These are phyloP conservation scores for Ogataea pignaliae DNA, from an alignment of 805 yeast genomes.

Conservation along the genomic window DNA sequence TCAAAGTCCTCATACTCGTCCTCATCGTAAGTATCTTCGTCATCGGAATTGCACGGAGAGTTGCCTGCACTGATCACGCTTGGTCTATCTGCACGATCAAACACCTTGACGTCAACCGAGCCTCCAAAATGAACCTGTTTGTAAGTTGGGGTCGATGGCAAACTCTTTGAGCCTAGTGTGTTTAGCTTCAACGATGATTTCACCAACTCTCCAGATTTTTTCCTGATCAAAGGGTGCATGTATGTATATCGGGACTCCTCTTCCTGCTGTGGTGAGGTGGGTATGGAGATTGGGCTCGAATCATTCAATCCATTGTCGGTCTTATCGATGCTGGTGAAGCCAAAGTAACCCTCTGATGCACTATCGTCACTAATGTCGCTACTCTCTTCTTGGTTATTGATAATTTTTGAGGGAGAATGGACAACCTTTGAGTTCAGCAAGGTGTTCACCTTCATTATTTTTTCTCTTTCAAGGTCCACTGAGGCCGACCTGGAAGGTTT, in stretches of 20 bases:
- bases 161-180: constrained; percentile 30
- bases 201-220: constrained; percentile 84
- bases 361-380: neutral
- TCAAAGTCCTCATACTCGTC: constrained; percentile 23
- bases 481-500: constrained; percentile 29
- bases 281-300: constrained; percentile 1
- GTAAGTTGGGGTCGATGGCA: constrained; percentile 54
- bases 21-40: constrained; percentile 29
- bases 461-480: constrained; percentile 16
- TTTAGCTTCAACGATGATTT: constrained; percentile 63
- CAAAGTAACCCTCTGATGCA: neutral
- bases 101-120: constrained; percentile 65
- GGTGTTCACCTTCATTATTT: constrained; percentile 30
- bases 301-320: neutral
- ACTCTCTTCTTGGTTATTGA: no score
- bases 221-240: constrained; percentile 51
- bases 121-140: constrained; percentile 86
- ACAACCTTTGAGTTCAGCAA: constrained; percentile 18
- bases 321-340: neutral
- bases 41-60: constrained; percentile 45
- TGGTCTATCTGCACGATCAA: constrained; percentile 70
- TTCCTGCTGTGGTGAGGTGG: neutral
- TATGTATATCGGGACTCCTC: constrained; percentile 10
- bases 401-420: no score
- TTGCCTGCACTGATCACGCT: constrained; percentile 65